Conservation (phyloP, 306 rosid species). For the Begonia masoniana region DNA sequence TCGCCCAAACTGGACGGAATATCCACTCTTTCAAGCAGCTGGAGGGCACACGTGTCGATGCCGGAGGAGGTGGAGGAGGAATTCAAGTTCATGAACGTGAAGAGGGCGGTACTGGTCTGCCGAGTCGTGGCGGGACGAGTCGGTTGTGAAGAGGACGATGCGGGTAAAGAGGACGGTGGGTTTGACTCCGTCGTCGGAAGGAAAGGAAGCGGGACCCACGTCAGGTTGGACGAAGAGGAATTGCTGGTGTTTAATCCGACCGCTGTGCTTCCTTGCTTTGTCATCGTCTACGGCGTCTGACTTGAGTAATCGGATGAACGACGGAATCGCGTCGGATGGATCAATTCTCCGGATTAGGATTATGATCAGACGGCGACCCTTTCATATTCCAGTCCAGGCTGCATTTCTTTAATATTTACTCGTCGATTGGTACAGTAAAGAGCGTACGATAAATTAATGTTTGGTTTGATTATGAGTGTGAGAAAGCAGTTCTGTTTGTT, state of each 20-base stretch:
- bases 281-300: slow-evolving; percentile 68
- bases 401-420: too few relatives aligned
- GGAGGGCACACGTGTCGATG: slow-evolving; percentile 76
- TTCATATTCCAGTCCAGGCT: too few relatives aligned
- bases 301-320: too few relatives aligned
- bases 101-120: slow-evolving; percentile 80
- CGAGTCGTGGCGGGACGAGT: slow-evolving; percentile 88
- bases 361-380: too few relatives aligned
- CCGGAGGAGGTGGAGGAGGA: slow-evolving; percentile 78
- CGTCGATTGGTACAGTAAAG: too few relatives aligned
- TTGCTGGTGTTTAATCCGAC: slow-evolving; percentile 76
- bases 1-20: slow-evolving; percentile 83
- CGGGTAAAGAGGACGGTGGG: slow-evolving; percentile 48
- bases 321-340: too few relatives aligned
- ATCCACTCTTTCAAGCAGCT: slow-evolving; percentile 73
- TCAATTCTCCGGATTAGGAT: too few relatives aligned
- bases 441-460: too few relatives aligned
- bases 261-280: slow-evolving; percentile 99
- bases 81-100: slow-evolving; percentile 75
- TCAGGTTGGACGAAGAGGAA: slow-evolving; percentile 72
- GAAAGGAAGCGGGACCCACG: slow-evolving; percentile 39
- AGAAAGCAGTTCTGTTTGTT: too few relatives aligned
- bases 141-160: slow-evolving; percentile 44
- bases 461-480: too few relatives aligned
- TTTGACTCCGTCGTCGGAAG: slow-evolving; percentile 70